Evolutionary conservation across 768 basidiomycete genomes (phyloP), one percentile per base, ranked within the genome.

Genomic region (Tylopilus sp.): DNA sequence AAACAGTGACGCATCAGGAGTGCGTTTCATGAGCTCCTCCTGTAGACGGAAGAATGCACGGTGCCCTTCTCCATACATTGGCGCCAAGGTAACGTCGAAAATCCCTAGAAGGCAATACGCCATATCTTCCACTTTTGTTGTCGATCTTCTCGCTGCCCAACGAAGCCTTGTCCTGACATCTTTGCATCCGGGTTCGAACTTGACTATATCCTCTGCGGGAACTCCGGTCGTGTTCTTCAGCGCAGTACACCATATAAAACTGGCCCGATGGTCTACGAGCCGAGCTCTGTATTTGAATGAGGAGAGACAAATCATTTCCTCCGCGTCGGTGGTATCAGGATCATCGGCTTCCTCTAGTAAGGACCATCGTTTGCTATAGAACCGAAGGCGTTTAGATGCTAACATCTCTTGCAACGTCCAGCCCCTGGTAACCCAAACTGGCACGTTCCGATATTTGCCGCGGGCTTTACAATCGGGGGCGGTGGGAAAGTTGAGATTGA

Each of bases 61-160:
- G 19, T 28, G 25, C 1, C 65, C 61, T 48, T 69, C 69, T 14
- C 68, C 68, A 16, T 70, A 69, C 29, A 59, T 47, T 3, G 58
- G 56, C 5, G 69, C 59, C 51, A 70, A 31, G 45, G 50, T 60
- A 46, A 69, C 51, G 21, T 69, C 65, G 36, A 70, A 67, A 26
- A 71, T 52, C 7, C 65, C 67, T 11, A 70, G 57, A 12, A 71
- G 58, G 41, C 62, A 69, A 50, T 70, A 70, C 11, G 67, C 59
- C 55, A 55, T 61, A 33, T 70, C 69, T 37, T 69, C 69, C 21
- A 62, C 52, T 26, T 63, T 60, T 5, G 61, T 64, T 33, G 69
- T 69, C 22, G 40, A 29, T 28, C 69, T 63, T n/a, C 53, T 54
- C 14, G 67, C 60, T 2, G 63, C 69, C 69, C 69, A 69, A 31